Evolutionary conservation across 2,329 filamentous ascomycete genomes (phyloP), one percentile per base, ranked within the genome.

Genomic region (Colletotrichum graminicola): DNA sequence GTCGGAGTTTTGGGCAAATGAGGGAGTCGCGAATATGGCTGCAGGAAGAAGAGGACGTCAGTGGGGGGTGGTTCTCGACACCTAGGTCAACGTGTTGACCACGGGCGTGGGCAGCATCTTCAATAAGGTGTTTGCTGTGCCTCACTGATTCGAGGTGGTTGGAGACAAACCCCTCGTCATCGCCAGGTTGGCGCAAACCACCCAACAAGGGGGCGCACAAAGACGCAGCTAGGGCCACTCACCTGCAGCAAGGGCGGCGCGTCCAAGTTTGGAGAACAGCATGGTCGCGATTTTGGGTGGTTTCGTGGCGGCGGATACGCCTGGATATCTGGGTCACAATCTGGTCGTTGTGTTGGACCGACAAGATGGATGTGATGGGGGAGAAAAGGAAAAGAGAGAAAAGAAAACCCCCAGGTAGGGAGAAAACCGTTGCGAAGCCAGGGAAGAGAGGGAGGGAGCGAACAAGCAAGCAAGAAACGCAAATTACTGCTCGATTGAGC

Each of bases 1-100:
- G 71, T 77, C 75, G 49, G 75, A 66, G 67, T 74, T 73, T 66
- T 76, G 76, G 55, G 80, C 80, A 43, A 75, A 59, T 3, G 75
- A 68, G 39, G 74, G 68, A 12, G 72, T 68, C 36, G 72, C 62
- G 29, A 76, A 55, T 18, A 74, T 62, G 49, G 63, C 76, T 76
- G 23, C 8, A 34, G 49, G 47, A 49, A 41, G 34, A 43, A 54
- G 2, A 23, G 16, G 26, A 18, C 26, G 29, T 73, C 47, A 73
- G 73, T 65, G 55, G 21, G 55, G 21, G 29, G 29, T 29, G 16
- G 23, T 49, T 62, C 26, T 62, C 23, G 23, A 23, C 23, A 51
- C 4, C 36, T 41, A 43, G 34, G 10, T n/a, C 34, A 26, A 62
- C 7, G 57, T n/a, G 57, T 29, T 45, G 32, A 18, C 16, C 26